Evolutionary conservation across 2,329 filamentous ascomycete species (phyloP).

Genomic region (Xylariaceae sp.): DNA sequence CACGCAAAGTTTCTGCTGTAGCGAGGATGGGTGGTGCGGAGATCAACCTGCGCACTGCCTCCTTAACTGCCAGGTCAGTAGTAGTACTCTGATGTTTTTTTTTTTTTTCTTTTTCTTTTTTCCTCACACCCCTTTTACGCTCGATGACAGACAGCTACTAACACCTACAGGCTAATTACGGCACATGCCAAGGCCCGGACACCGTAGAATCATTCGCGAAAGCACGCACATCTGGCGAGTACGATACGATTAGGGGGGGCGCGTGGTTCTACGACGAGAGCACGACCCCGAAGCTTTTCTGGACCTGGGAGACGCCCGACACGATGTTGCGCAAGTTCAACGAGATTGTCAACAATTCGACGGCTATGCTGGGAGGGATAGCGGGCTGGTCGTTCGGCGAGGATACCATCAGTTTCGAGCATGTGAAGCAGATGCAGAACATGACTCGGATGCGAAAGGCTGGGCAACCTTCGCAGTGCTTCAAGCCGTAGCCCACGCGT

Average conservation of each 20-base stretch:
- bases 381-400: constrained; percentile 51
- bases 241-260: constrained; percentile 2
- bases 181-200: constrained; percentile 10
- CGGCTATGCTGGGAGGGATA: constrained; percentile 40
- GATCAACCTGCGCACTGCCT: background rate
- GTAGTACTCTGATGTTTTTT: background rate
- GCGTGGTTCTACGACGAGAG: constrained; percentile 10
- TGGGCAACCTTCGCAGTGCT: background rate
- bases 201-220: constrained; percentile 9
- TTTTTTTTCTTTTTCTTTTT: background rate
- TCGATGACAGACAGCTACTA: background rate
- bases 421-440: constrained; percentile 36
- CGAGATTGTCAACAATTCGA: constrained; percentile 37
- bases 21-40: constrained; percentile 7
- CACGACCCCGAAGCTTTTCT: constrained; percentile 36
- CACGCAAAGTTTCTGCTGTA: background rate
- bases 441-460: background rate
- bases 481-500: too few species aligned
- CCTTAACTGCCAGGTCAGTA: constrained; percentile 4
- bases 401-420: constrained; percentile 40
- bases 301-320: constrained; percentile 51
- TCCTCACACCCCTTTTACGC: background rate
- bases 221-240: background rate
- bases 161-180: background rate
- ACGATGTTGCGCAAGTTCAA: constrained; percentile 44